A percentile compares a stretch with the other conserved stretches of the same genome.
These are phyloP conservation scores for Pseudoneurospora amorphoporcata DNA, from an alignment of 495 filamentous ascomycete genomes.

Conservation along the genomic window DNA sequence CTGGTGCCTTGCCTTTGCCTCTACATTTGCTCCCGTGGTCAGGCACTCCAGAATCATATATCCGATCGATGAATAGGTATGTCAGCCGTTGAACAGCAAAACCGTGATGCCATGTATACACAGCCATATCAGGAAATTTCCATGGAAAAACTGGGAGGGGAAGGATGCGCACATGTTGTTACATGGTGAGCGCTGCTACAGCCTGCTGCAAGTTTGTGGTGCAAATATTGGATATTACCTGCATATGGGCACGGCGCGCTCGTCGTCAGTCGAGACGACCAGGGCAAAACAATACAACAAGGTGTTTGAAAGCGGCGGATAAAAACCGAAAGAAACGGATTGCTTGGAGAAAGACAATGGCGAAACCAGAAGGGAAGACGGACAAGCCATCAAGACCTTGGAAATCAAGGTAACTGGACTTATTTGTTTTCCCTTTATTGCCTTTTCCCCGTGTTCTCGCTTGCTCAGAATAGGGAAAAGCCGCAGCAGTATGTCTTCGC, in stretches of 20 bases:
- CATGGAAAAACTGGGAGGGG: neutral
- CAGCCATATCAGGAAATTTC: neutral
- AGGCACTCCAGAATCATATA: neutral
- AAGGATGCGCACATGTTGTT: neutral
- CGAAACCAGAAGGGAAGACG: neutral
- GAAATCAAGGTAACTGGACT: neutral
- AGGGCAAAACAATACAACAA: neutral
- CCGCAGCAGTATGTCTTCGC: neutral
- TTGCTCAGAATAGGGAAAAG: neutral
- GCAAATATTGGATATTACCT: neutral
- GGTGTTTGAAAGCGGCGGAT: neutral
- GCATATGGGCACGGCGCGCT: neutral
- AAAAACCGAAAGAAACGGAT: neutral
- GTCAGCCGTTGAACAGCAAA: neutral
- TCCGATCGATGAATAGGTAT: neutral
- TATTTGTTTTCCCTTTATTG: neutral
- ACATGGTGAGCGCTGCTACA: neutral
- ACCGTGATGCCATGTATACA: neutral
- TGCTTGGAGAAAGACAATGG: neutral
- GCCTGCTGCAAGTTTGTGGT: neutral
- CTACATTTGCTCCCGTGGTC: neutral
- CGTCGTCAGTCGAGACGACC: neutral
- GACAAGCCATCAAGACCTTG: neutral
- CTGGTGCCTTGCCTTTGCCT: neutral
- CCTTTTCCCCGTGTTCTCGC: neutral